Evolutionary conservation across 148 eudicot genomes (phyloP).

Genomic region (Arctostaphylos glauca): DNA sequence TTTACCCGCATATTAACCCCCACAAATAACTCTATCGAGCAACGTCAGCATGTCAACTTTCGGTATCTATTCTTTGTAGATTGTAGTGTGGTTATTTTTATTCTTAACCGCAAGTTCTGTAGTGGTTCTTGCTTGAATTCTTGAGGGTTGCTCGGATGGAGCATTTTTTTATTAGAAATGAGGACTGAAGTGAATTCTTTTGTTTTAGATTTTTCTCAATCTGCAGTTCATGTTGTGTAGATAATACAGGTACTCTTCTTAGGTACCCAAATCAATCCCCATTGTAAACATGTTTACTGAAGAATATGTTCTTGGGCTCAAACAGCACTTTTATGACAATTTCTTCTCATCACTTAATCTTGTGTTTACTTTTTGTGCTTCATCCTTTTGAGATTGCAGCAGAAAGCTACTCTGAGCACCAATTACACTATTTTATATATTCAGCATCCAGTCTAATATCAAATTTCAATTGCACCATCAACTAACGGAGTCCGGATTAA

Average conservation of each 20-base stretch:
- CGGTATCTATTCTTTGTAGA: not conserved
- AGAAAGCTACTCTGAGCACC: not conserved
- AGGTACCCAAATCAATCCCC: not conserved
- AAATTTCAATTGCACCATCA: too few species aligned
- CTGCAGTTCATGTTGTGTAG: not conserved
- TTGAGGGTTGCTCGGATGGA: not conserved
- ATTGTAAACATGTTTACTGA: not conserved
- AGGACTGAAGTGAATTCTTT: not conserved
- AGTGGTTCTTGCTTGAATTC: not conserved
- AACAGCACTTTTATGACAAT: not conserved
- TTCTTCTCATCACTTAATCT: not conserved
- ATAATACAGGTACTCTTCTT: not conserved
- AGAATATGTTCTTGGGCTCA: not conserved
- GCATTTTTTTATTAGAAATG: not conserved
- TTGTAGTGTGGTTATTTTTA: not conserved
- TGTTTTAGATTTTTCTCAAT: not conserved
- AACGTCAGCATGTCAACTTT: not conserved
- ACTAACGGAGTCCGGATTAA: too few species aligned
- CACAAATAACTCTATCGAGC: constrained; percentile 30
- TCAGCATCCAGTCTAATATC: too few species aligned
- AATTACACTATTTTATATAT: not conserved
- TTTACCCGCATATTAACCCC: constrained; percentile 47
- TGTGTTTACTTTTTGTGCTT: not conserved
- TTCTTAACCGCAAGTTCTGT: not conserved
- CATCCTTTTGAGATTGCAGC: not conserved